Percentiles rank a stretch among this genome's conserved stretches.
Evolutionary conservation across 495 filamentous ascomycete species (phyloP).

Genomic region (Cryomyces minteri): DNA sequence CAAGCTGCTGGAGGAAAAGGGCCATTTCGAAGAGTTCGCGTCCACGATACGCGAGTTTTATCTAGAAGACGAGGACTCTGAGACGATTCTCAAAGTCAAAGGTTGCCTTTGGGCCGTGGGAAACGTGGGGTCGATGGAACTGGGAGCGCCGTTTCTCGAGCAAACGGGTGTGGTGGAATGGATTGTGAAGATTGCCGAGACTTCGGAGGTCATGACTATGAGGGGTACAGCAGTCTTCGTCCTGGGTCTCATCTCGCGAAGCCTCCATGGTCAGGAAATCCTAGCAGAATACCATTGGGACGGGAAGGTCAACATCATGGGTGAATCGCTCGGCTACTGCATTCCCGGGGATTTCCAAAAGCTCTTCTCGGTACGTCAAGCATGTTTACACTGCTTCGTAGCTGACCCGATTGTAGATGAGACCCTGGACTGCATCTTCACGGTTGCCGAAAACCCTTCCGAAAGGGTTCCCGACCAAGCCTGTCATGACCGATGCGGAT

Average conservation of each 20-base stretch:
- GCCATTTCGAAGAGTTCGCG: slow-evolving; percentile 88
- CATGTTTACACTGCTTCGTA: background rate
- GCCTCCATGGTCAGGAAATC: slow-evolving; percentile 80
- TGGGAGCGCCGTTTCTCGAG: slow-evolving; percentile 84
- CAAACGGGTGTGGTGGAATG: slow-evolving; percentile 67
- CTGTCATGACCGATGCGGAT: slow-evolving; percentile 38
- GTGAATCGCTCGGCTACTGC: slow-evolving; percentile 70
- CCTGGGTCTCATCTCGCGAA: slow-evolving; percentile 78
- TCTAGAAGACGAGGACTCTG: slow-evolving; percentile 65
- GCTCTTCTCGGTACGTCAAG: slow-evolving; percentile 45
- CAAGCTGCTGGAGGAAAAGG: slow-evolving; percentile 72
- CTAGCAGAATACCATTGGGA: slow-evolving; percentile 80
- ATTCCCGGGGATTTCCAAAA: slow-evolving; percentile 61
- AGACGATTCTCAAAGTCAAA: slow-evolving; percentile 85
- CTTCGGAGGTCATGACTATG: slow-evolving; percentile 73
- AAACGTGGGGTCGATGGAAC: slow-evolving; percentile 95
- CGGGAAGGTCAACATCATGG: slow-evolving; percentile 66
- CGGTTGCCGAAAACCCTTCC: background rate
- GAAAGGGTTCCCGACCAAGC: background rate
- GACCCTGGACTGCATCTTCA: slow-evolving; percentile 13
- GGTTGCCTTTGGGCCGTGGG: slow-evolving; percentile 95
- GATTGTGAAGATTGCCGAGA: slow-evolving; percentile 73
- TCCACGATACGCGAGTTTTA: slow-evolving; percentile 70
- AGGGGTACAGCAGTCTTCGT: slow-evolving; percentile 95
- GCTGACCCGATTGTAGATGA: slow-evolving; percentile 8